A percentile compares a stretch with the other conserved stretches of the same genome.
Conservation (phyloP, 371 early-diverging fungal species). For the Fennellomyces sp. region DNA sequence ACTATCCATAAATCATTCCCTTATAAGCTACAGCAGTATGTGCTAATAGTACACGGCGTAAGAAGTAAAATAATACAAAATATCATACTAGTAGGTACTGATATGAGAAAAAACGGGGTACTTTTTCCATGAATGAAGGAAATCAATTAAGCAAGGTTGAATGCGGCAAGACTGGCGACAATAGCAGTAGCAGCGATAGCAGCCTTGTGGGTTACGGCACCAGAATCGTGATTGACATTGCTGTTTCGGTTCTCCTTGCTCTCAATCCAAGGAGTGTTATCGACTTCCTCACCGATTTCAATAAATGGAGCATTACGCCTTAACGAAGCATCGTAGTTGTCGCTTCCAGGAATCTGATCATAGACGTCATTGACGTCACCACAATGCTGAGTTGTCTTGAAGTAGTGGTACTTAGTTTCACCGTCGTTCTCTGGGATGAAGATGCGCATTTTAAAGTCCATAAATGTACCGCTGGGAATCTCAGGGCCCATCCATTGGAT, state of each 20-base stretch:
- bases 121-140: neutral
- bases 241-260: neutral
- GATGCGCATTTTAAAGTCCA: neutral
- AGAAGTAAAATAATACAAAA: neutral
- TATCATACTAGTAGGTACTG: neutral
- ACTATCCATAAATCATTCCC: neutral
- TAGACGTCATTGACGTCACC: neutral
- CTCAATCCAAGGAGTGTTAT: neutral
- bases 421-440: neutral
- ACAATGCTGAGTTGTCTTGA: neutral
- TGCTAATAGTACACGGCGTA: too few relatives aligned
- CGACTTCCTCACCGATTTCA: neutral
- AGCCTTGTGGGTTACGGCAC: neutral
- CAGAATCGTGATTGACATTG: too few relatives aligned
- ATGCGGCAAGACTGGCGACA: neutral
- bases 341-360: constrained; percentile 3
- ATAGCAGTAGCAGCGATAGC: neutral
- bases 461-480: neutral
- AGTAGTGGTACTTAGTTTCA: neutral
- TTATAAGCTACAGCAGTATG: too few relatives aligned
- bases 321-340: neutral
- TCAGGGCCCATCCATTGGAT: neutral
- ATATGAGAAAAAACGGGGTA: neutral
- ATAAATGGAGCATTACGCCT: neutral
- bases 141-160: neutral